Percentiles rank a stretch among this genome's conserved stretches.
Evolutionary conservation across 2,329 filamentous ascomycete genomes (phyloP).

Genomic region (Aspergillus fijiensis): DNA sequence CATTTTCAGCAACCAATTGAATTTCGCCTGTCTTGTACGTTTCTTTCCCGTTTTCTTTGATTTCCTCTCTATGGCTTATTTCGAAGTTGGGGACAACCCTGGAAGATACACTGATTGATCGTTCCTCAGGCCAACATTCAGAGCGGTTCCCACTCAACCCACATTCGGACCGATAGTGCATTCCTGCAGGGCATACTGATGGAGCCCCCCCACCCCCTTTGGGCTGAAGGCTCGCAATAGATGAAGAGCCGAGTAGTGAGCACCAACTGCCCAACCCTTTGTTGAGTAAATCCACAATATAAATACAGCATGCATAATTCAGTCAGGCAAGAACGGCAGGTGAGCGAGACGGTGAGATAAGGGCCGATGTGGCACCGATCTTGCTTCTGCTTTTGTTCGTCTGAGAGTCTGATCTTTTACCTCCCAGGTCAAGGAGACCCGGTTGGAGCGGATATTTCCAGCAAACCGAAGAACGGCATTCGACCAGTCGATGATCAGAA

Average conservation of each 20-base stretch:
- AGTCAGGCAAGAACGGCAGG: background rate
- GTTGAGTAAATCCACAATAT: background rate
- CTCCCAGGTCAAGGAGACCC: background rate
- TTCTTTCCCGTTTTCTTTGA: background rate
- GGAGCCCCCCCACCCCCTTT: background rate
- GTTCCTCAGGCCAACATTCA: slow-evolving; percentile 7
- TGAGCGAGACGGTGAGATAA: background rate
- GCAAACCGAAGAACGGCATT: background rate
- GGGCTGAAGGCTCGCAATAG: background rate
- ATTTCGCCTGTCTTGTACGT: background rate
- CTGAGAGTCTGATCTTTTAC: background rate
- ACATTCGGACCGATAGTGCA: slow-evolving; percentile 21
- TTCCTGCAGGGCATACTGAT: slow-evolving; percentile 17
- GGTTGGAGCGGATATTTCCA: background rate
- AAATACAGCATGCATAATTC: background rate
- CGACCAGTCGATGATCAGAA: background rate
- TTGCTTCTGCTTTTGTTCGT: background rate
- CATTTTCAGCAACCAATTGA: background rate
- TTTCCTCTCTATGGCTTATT: background rate
- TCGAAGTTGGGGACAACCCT: slow-evolving; percentile 4
- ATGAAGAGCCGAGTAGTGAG: background rate
- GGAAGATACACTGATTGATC: slow-evolving; percentile 8
- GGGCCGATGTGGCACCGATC: background rate
- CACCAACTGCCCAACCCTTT: background rate
- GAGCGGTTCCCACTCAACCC: slow-evolving; percentile 12